phyloP scores from a whole-genome alignment of 2,329 filamentous ascomycete species.

The Trematosphaeria pertusa region DNA sequence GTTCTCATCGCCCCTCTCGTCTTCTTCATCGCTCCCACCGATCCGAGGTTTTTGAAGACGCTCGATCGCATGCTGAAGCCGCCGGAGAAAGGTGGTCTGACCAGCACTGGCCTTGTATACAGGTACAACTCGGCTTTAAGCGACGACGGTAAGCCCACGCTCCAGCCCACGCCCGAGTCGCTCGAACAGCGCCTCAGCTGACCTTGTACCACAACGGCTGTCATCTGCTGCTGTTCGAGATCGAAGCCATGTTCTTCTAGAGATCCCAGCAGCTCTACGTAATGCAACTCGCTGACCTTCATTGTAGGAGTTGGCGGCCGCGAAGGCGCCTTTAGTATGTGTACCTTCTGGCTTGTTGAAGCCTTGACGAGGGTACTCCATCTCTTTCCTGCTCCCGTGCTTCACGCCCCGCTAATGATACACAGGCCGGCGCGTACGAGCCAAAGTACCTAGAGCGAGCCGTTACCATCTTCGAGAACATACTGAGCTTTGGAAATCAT shows the following conservation, averaged over 20 bases:
- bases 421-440: constrained; percentile 59
- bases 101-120: constrained; percentile 76
- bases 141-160: constrained; percentile 66
- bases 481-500: constrained; percentile 78
- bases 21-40: constrained; percentile 80
- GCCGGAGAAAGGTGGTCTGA: constrained; percentile 77
- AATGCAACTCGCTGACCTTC: constrained; percentile 6
- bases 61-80: constrained; percentile 74
- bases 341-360: constrained; percentile 83
- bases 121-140: constrained; percentile 74
- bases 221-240: neutral
- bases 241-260: neutral
- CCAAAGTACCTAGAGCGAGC: constrained; percentile 66
- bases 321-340: constrained; percentile 82
- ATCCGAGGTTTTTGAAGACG: constrained; percentile 76
- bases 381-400: neutral
- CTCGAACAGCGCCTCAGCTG: constrained; percentile 5
- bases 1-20: constrained; percentile 79
- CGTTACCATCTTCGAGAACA: constrained; percentile 77
- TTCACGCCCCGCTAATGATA: constrained; percentile 10
- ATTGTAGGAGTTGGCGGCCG: constrained; percentile 71
- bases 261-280: neutral
- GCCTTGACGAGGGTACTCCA: constrained; percentile 72
- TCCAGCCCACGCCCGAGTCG: constrained; percentile 5
- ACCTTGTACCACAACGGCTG: constrained; percentile 3